Evolutionary conservation across 768 basidiomycete genomes (phyloP).

Genomic region (Cyclocybe aegerita): DNA sequence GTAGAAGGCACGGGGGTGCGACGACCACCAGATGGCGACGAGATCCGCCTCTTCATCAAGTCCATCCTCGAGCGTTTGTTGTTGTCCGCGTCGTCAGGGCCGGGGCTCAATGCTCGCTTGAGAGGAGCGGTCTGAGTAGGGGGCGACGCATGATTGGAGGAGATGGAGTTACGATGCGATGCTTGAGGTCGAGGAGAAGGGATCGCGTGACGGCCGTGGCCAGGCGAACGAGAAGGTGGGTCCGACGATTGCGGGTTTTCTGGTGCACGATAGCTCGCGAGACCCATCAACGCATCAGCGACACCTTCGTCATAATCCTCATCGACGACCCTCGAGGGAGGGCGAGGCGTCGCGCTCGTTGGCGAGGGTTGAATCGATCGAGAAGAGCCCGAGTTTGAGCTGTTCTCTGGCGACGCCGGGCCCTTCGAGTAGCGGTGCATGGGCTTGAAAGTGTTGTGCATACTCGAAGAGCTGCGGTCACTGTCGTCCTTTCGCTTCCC

Average conservation of each 20-base stretch:
- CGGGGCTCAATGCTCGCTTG: conserved; percentile 72
- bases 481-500: conserved; percentile 17
- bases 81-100: conserved; percentile 48
- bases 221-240: conserved; percentile 53
- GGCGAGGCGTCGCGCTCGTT: conserved; percentile 56
- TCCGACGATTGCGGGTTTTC: conserved; percentile 27
- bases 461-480: conserved; percentile 14
- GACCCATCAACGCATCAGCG: conserved; percentile 78
- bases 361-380: conserved; percentile 75
- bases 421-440: conserved; percentile 34
- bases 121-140: conserved; percentile 43
- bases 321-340: conserved; percentile 71
- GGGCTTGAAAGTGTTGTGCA: conserved; percentile 19
- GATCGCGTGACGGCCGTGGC: conserved; percentile 54
- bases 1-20: conserved; percentile 59
- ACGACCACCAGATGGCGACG: conserved; percentile 48
- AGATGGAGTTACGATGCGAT: conserved; percentile 66
- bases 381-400: conserved; percentile 64
- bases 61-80: conserved; percentile 69
- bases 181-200: conserved; percentile 46
- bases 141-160: conserved; percentile 69
- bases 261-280: conserved; percentile 31
- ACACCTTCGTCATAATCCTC: conserved; percentile 93
- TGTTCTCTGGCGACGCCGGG: conserved; percentile 57
- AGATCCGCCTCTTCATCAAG: conserved; percentile 44